Evolutionary conservation across 2,329 filamentous ascomycete species (phyloP).

Genomic region (Talaromyces sp.): DNA sequence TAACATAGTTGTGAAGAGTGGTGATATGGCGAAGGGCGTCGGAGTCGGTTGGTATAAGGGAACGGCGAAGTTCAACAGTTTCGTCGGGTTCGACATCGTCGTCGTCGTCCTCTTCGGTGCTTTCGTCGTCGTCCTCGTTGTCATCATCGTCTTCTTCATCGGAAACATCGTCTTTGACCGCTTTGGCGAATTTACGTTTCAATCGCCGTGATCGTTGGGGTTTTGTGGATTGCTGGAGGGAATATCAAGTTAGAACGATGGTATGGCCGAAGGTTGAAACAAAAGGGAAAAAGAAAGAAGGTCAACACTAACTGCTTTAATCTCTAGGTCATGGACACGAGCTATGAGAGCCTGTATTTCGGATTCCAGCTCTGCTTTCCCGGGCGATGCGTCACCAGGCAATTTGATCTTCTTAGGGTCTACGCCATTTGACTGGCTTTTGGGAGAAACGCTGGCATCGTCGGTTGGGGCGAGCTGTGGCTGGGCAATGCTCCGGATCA

Average conservation of each 20-base stretch:
- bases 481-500: slow-evolving; percentile 44
- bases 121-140: slow-evolving; percentile 14
- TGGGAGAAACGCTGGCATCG: slow-evolving; percentile 30
- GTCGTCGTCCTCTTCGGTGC: slow-evolving; percentile 47
- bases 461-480: slow-evolving; percentile 26
- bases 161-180: slow-evolving; percentile 25
- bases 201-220: slow-evolving; percentile 32
- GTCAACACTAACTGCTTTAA: slow-evolving; percentile 55
- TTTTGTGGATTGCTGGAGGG: slow-evolving; percentile 35
- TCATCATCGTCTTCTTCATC: slow-evolving; percentile 20
- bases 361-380: slow-evolving; percentile 74
- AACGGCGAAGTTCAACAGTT: slow-evolving; percentile 13
- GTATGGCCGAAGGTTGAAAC: neutral
- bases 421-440: slow-evolving; percentile 44
- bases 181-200: slow-evolving; percentile 29
- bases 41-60: slow-evolving; percentile 63
- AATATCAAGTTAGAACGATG: slow-evolving; percentile 5
- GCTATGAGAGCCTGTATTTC: slow-evolving; percentile 76
- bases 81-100: slow-evolving; percentile 34
- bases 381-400: slow-evolving; percentile 69
- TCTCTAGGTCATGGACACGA: slow-evolving; percentile 78
- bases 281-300: neutral
- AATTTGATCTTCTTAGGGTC: slow-evolving; percentile 59
- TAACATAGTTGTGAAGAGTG: slow-evolving; percentile 82
- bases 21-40: slow-evolving; percentile 53